phyloP scores from a whole-genome alignment of 352 stramenopile genomes.

The Globisporangium mamillatum region DNA sequence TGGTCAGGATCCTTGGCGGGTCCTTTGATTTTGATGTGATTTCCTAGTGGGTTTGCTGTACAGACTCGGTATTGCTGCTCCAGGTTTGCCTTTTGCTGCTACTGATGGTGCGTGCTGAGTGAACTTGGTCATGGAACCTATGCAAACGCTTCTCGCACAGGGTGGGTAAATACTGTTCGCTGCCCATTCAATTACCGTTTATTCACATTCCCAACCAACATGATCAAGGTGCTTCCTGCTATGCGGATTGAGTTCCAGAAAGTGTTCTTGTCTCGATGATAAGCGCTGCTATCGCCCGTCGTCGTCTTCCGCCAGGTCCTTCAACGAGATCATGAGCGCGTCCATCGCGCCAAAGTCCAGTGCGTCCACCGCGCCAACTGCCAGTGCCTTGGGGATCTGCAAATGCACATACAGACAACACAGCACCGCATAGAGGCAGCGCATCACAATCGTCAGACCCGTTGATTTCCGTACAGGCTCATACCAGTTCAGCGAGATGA shows the following conservation, averaged over 20 bases:
- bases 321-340: constrained; percentile 35
- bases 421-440: background rate
- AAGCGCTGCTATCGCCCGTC: constrained; percentile 62
- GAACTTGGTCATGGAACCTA: background rate
- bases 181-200: background rate
- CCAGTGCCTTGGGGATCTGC: constrained; percentile 48
- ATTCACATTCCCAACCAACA: background rate
- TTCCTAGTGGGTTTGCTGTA: background rate
- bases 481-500: background rate
- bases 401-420: background rate
- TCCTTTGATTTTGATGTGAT: background rate
- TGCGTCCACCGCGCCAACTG: constrained; percentile 27
- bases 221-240: background rate
- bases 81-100: background rate
- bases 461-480: background rate
- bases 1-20: background rate
- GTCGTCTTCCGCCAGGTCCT: constrained; percentile 55
- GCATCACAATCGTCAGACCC: background rate
- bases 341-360: constrained; percentile 42
- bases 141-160: background rate
- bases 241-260: background rate
- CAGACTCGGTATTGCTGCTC: background rate
- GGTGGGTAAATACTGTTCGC: background rate
- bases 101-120: background rate
- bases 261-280: background rate